Evolutionary conservation across 192 early-diverging fungal genomes (phyloP), one percentile per base, ranked within the genome.

Genomic region (Chytriomyces confervae): DNA sequence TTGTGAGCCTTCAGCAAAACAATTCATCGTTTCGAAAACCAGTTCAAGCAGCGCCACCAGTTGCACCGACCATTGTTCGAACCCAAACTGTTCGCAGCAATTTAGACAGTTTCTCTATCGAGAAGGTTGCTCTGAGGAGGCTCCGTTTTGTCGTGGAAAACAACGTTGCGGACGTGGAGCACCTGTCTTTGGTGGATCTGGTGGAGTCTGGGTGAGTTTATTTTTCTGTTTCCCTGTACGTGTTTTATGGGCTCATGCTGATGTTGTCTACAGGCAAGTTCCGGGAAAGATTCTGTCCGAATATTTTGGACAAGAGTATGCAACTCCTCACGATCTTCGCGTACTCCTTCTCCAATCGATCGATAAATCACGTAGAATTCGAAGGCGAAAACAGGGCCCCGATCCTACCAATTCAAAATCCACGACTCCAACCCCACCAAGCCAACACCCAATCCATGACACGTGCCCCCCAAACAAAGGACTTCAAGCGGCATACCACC

Each of bases 301-400:
- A n/a, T 84, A 76, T 61, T 86, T 86, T 78, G 84, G 84, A 23
- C 62, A 75, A 23, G 62, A 69, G n/a, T 76, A 70, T 61, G 45
- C 51, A 48, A 83, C 78, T 36, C 50, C 77, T 11, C 80, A 78
- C 70, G 80, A 79, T 48, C 36, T 86, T 10, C 79, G 82, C 46
- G 82, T 86, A n/a, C 79, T 84, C 24, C 69, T 86, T 27, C 80
- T 86, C 45, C 82, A 84, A 60, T 78, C 84, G 24, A 84, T 86
- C 50, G 82, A 86, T 53, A 79, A 74, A 13, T 57, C 80, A n/a
- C 50, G 72, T 0, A 44, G 68, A 43, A 66, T 80, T 24, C 44
- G n/a, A n/a, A 46, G 46, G 20, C 24, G 72, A 23, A 23, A 45
- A n/a, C 20, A 69, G 3, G 13, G 48, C 13, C 13, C 18, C 11